These are phyloP conservation scores for Zymoseptoria crescenta DNA, from an alignment of 2,329 filamentous ascomycete genomes.

Conservation along the genomic window DNA sequence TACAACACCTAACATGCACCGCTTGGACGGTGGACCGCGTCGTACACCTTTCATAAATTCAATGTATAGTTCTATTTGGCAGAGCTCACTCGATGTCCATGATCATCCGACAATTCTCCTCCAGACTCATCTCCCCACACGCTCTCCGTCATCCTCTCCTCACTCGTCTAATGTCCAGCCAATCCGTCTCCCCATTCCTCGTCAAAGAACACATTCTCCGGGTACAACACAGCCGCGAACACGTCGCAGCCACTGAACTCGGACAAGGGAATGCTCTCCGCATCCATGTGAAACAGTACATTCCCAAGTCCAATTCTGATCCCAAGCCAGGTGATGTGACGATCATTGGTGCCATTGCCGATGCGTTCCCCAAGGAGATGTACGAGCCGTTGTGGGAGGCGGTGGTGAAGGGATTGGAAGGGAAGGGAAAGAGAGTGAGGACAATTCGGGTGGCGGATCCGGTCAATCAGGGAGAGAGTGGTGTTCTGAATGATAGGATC, in stretches of 20 bases:
- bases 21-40: too few relatives aligned
- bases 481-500: conserved; percentile 62
- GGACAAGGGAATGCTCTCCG: conserved; percentile 8
- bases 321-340: conserved; percentile 73
- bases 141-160: neutral
- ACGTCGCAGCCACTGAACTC: conserved; percentile 5
- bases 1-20: too few relatives aligned
- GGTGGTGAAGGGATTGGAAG: conserved; percentile 65
- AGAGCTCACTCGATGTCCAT: neutral
- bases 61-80: neutral
- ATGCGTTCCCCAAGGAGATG: conserved; percentile 73
- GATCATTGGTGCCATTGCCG: conserved; percentile 77
- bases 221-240: conserved; percentile 12
- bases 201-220: conserved; percentile 10
- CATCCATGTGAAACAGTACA: conserved; percentile 61
- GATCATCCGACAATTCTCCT: neutral
- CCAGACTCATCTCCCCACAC: neutral
- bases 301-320: conserved; percentile 43
- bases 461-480: conserved; percentile 73
- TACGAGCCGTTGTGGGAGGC: conserved; percentile 50
- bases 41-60: neutral
- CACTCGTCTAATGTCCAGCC: neutral
- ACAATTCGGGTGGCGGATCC: conserved; percentile 84
- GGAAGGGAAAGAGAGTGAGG: conserved; percentile 60
- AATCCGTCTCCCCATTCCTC: conserved; percentile 1